Evolutionary conservation across 179 eudicot species (phyloP).

Genomic region (Actinidia chinensis): DNA sequence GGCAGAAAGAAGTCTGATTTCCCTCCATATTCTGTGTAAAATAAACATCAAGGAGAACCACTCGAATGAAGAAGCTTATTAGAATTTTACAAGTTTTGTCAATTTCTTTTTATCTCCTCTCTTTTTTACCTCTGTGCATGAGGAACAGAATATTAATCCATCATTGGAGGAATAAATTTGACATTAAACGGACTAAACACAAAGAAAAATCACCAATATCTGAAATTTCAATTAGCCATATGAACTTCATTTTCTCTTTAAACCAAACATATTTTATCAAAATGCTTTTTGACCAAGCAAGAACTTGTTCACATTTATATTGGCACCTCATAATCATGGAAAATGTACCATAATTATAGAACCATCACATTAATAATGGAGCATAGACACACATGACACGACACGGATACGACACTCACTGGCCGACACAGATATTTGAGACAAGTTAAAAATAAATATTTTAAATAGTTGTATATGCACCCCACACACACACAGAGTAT

Average conservation of each 20-base stretch:
- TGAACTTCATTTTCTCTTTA: not conserved
- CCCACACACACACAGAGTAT: too few relatives aligned
- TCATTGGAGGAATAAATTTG: not conserved
- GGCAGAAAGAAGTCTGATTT: conserved; percentile 78
- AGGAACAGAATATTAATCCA: not conserved
- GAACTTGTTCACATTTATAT: too few relatives aligned
- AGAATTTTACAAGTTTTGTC: not conserved
- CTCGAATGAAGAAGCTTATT: not conserved
- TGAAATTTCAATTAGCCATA: not conserved
- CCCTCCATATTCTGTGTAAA: conserved; percentile 76
- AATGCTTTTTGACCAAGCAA: not conserved
- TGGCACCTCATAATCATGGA: too few relatives aligned
- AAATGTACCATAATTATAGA: too few relatives aligned
- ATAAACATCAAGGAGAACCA: not conserved
- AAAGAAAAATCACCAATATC: too few relatives aligned
- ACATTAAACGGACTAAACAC: not conserved
- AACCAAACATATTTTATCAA: not conserved
- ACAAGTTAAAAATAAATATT: too few relatives aligned
- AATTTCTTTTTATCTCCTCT: not conserved
- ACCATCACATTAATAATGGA: too few relatives aligned
- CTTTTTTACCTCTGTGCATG: not conserved
- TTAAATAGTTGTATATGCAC: too few relatives aligned
- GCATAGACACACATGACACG: too few relatives aligned
- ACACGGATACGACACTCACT: too few relatives aligned
- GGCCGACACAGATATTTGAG: too few relatives aligned